Evolutionary conservation across 2,329 filamentous ascomycete genomes (phyloP), one percentile per base, ranked within the genome.

Genomic region (Cercospora berteroae): DNA sequence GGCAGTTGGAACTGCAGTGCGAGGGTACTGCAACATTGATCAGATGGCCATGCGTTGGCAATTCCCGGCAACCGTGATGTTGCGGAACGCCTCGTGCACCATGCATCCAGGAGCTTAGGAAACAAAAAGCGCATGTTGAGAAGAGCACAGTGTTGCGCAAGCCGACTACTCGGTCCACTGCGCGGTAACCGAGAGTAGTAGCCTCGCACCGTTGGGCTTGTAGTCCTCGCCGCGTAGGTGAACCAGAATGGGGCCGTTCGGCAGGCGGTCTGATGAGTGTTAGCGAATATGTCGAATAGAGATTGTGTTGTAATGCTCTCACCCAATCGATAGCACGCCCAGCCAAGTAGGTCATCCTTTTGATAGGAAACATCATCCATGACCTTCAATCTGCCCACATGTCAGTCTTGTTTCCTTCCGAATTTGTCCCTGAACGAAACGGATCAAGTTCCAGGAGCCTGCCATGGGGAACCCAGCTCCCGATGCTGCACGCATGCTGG

Each of bases 261-360:
- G 87, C 67, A 97, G 79, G 7, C 93, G 86, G 79, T 97, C 93
- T 42, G 23, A 29, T 56, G 23, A 23, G 25, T 20, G 23, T 60
- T 16, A 60, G 58, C 5, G 36, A 29, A 42, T 5, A 42, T 60
- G 33, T 12, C 36, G 9, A 44, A 12, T 7, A 25, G 18, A 44
- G 33, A 36, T 44, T 27, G 18, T 60, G 58, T 18, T 18, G 33
- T 27, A n/a, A 8, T 3, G 13, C 7, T 25, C 58, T 48, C 5
- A 60, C 58, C 58, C 23, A 98, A 86, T 44, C 93, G 86, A 73
- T 96, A 89, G 75, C 93, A 97, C 1, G 91, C 89, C 95, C 95
- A 98, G 2, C 90, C 93, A 10, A 93, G 90, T 65, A 97, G 79
- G 67, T 90, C 86, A 75, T 98, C 93, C 69, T 76, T 76, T 31